Evolutionary conservation across 768 basidiomycete genomes (phyloP), one percentile per base, ranked within the genome.

Genomic region (Collybiopsis luxurians): DNA sequence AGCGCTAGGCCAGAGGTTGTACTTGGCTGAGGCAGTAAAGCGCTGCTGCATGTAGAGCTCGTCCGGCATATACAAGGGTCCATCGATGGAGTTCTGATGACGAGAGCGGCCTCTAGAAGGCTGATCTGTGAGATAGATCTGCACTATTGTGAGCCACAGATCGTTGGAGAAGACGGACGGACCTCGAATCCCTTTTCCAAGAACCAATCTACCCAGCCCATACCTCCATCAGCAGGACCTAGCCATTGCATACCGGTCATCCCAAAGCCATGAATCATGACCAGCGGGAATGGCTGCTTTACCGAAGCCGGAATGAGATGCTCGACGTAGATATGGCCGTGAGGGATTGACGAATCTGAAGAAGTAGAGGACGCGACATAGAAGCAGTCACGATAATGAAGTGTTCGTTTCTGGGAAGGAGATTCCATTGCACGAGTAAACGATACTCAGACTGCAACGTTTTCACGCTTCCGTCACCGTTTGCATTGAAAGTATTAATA

Each of bases 1-100:
- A 3, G 79, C 76, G 60, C 78, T 71, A 0, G 79, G 75, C 80
- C 80, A 82, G 31, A 79, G 64, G 17, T 69, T 63, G 59, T 71
- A 72, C 2, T 60, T 53, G 59, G 71, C 65, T 2, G 77, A 71
- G 26, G 77, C 77, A 6, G 79, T 80, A 44, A 79, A 76, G 17
- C 66, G 71, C n/a, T 75, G 69, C 58, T 79, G 75, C 44, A 78
- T 64, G 2, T 54, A 64, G 12, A 61, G 61, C 0, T 74, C 63
- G 26, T 69, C 67, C 39, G 67, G 68, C 2, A 64, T 60, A 15
- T 51, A 67, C 40, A 70, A 71, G 2, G 65, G 53, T 7, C 78
- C 78, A 48, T 81, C 77, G 4, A 73, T 57, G 23, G 60, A 57
- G 42, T 69, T 55, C 40, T 77, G 77, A 73, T 74, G 80, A 0